phyloP scores from a whole-genome alignment of 2,329 filamentous ascomycete species.

The Alternaria incomplexa region DNA sequence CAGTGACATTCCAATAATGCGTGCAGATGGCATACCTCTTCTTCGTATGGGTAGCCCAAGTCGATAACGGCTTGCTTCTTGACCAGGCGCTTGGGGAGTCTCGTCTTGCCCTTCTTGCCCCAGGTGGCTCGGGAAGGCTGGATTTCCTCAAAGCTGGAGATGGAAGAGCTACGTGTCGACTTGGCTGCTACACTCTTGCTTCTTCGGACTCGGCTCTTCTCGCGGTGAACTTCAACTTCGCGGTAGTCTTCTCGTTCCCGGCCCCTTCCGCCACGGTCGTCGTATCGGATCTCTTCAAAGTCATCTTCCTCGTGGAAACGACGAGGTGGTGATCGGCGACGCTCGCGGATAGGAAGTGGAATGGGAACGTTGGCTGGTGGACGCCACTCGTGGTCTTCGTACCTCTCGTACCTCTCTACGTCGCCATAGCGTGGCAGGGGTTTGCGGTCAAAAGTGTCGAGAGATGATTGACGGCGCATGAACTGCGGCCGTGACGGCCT shows the following conservation, averaged over 20 bases:
- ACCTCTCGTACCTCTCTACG: conserved; percentile 53
- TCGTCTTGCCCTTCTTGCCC: conserved; percentile 79
- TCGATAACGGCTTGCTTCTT: conserved; percentile 82
- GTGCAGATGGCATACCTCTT: conserved; percentile 68
- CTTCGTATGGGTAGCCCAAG: conserved; percentile 82
- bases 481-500: conserved; percentile 74
- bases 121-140: conserved; percentile 41
- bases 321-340: conserved; percentile 53
- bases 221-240: conserved; percentile 56
- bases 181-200: conserved; percentile 40
- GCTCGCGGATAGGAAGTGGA: conserved; percentile 64
- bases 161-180: conserved; percentile 48
- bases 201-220: conserved; percentile 48
- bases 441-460: conserved; percentile 87
- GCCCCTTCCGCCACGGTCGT: conserved; percentile 29
- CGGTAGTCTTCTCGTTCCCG: conserved; percentile 53
- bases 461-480: conserved; percentile 81
- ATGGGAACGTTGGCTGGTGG: conserved; percentile 73
- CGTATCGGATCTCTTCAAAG: conserved; percentile 60
- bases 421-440: conserved; percentile 65
- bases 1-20: conserved; percentile 31
- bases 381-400: conserved; percentile 60
- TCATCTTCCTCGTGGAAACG: conserved; percentile 75
- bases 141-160: conserved; percentile 50
- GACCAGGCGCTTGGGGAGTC: conserved; percentile 81